Conservation (phyloP, 192 early-diverging fungal genomes). For the Linnemannia zychae region DNA sequence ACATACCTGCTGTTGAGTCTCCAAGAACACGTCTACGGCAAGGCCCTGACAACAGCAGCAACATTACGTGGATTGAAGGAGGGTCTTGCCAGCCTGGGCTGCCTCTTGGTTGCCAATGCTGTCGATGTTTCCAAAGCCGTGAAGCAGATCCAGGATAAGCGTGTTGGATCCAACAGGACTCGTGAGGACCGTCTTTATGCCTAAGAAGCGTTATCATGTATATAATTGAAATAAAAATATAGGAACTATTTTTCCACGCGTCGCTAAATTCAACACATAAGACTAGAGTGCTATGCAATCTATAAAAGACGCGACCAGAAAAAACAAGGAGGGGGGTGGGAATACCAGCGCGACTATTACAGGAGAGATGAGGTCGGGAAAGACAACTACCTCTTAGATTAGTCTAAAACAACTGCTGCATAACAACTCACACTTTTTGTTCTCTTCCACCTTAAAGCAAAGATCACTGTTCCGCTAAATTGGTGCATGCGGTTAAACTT, state of each 20-base stretch:
- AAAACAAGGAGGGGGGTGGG: too few species aligned
- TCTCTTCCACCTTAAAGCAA: too few species aligned
- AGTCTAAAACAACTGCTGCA: too few species aligned
- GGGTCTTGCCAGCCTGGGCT: constrained; percentile 33
- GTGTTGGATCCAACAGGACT: constrained; percentile 45
- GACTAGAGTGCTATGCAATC: too few species aligned
- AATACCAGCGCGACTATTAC: too few species aligned
- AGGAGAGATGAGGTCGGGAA: too few species aligned
- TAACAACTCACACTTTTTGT: too few species aligned
- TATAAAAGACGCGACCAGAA: too few species aligned
- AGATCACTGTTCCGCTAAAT: too few species aligned
- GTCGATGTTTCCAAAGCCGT: constrained; percentile 25
- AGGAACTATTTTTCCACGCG: background rate
- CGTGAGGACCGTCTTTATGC: constrained; percentile 47
- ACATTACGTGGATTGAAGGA: constrained; percentile 52
- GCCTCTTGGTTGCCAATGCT: constrained; percentile 13
- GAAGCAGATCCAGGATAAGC: constrained; percentile 41
- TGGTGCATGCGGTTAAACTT: too few species aligned
- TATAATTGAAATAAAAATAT: background rate
- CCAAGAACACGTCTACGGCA: constrained; percentile 50
- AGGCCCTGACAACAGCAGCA: constrained; percentile 41
- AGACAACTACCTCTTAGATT: too few species aligned
- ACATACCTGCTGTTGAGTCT: constrained; percentile 46
- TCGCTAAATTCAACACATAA: too few species aligned
- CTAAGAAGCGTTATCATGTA: background rate